Evolutionary conservation across 1,284 basidiomycete species (phyloP), one percentile per base, ranked within the genome.

Genomic region (Sporisorium graminicola): DNA sequence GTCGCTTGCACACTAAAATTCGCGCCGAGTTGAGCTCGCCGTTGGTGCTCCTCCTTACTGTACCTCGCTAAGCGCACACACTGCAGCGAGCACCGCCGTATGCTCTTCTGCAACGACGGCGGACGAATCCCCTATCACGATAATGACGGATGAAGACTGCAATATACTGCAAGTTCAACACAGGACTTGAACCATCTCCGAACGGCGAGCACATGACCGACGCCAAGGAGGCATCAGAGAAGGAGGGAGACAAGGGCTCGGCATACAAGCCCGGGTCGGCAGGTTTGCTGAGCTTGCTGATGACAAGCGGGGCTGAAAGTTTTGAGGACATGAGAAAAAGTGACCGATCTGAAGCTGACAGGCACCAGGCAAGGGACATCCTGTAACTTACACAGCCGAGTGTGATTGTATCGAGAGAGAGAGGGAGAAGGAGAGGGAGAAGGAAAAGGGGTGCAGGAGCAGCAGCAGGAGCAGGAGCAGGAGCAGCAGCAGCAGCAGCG

Each of bases 11-110:
- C 8, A 31, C 27, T 43, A 20, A 43, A 43, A 40, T 18, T 10
- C 5, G 29, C 49, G 49, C 49, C 27, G 49, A 49, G 27, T 46
- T 46, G 5, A 13, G 29, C 27, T 50, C 49, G 27, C 49, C 33
- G 35, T 22, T 24, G 26, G 14, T 40, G 10, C 24, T 54, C 29
- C 33, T 31, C 46, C 42, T 63, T 40, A 33, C 61, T 42, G 40
- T 51, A 20, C 22, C 54, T 63, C 47, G 61, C 61, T 57, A 51
- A 63, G 61, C 37, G 20, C 46, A 6, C 40, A 2, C 4, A 24
- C 14, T 46, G 47, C 16, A 49, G 29, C 47, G 16, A 49, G 8
- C 5, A 20, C 29, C 14, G 29, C 49, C 27, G 26, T 24, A 31
- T 31, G 29, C 29, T 50, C 49, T 50, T 2, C 49, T 50, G 49